Conservation (phyloP, 352 stramenopile genomes). For the Globisporangium camurandrum region DNA sequence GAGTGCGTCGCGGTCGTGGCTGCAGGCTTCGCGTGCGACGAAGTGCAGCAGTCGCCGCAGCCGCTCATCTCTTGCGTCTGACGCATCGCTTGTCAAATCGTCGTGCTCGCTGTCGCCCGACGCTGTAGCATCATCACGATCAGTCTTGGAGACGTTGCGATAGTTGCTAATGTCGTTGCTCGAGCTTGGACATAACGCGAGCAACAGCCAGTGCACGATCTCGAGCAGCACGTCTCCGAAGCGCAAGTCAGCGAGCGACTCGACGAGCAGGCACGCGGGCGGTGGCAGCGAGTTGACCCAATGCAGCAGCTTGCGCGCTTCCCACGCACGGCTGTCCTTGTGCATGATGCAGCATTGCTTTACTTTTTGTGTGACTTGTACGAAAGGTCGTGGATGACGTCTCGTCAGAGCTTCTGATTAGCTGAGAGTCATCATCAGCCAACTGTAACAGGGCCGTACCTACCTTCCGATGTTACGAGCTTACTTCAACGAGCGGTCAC, state of each 20-base stretch:
- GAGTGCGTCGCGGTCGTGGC: slow-evolving; percentile 33
- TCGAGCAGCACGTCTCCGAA: slow-evolving; percentile 48
- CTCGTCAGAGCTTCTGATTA: too few species aligned
- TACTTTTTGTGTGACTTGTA: too few species aligned
- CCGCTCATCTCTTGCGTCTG: slow-evolving; percentile 1
- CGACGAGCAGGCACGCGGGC: slow-evolving; percentile 49
- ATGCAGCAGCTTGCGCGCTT: slow-evolving; percentile 43
- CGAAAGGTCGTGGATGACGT: slow-evolving; percentile 7
- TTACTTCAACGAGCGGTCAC: too few species aligned
- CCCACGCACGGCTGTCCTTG: slow-evolving; percentile 2
- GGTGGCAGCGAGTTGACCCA: slow-evolving; percentile 71
- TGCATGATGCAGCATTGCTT: neutral
- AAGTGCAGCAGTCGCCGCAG: slow-evolving; percentile 32
- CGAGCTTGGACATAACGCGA: neutral
- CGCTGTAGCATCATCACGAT: neutral
- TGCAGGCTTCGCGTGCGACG: slow-evolving; percentile 28
- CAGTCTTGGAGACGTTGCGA: too few species aligned
- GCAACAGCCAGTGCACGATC: slow-evolving; percentile 30
- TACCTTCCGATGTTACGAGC: too few species aligned
- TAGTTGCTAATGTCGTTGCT: neutral
- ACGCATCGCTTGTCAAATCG: too few species aligned
- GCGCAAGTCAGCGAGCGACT: slow-evolving; percentile 41
- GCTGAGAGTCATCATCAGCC: too few species aligned
- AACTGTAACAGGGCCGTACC: too few species aligned
- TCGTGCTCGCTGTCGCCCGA: neutral